A percentile compares a stretch with the other conserved stretches of the same genome.
Evolutionary conservation across 805 yeast species (phyloP).

Genomic region (Tetrapisispora fleetii): DNA sequence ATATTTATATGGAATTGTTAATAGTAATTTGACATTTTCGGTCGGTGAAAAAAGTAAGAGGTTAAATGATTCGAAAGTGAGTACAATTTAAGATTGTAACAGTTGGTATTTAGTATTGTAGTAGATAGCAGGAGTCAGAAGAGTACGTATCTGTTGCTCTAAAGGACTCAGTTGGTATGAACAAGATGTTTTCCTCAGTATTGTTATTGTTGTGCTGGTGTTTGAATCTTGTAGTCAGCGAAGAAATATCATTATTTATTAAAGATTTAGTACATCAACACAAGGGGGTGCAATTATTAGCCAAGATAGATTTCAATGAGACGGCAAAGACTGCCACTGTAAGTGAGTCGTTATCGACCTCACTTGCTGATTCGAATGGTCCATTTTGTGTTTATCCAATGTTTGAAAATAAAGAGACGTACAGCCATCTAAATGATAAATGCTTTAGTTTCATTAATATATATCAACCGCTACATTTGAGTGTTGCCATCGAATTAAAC

Average conservation of each 20-base stretch:
- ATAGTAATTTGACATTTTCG: too few species aligned
- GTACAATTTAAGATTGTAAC: too few species aligned
- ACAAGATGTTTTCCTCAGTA: background rate
- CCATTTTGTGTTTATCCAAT: background rate
- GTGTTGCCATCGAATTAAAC: conserved; percentile 13
- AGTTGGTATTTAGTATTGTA: too few species aligned
- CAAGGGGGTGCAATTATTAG: background rate
- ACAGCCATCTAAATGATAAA: background rate
- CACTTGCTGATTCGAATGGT: background rate
- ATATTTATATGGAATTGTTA: too few species aligned
- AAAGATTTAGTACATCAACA: background rate
- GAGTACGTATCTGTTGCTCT: too few species aligned
- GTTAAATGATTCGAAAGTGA: too few species aligned
- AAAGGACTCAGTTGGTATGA: background rate
- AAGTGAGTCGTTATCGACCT: background rate
- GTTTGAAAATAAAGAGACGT: background rate
- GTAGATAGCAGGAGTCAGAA: too few species aligned
- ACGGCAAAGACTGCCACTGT: background rate
- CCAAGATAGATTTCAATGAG: background rate
- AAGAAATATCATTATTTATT: background rate
- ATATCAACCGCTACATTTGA: conserved; percentile 16
- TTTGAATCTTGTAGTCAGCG: background rate
- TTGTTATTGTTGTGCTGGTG: background rate
- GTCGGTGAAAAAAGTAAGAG: too few species aligned
- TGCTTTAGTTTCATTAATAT: conserved; percentile 22